Conservation (phyloP, 768 basidiomycete species). For the Xerocomellus chrysenteron region DNA sequence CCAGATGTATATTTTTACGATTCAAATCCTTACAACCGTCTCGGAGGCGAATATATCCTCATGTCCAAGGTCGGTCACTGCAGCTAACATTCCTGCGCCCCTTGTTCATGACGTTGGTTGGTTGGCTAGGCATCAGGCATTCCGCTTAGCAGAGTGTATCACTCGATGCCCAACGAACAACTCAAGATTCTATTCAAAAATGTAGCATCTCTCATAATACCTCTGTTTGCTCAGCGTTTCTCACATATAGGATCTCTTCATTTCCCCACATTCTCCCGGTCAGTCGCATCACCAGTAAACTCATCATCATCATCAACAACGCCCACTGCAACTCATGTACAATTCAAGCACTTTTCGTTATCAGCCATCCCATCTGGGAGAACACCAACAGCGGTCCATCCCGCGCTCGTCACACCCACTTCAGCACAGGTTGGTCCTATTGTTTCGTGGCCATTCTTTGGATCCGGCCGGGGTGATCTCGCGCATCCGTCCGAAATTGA, state of each 20-base stretch:
- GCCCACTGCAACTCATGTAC: constrained; percentile 25
- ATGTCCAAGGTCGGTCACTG: constrained; percentile 71
- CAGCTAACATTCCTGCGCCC: neutral
- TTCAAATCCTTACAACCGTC: constrained; percentile 78
- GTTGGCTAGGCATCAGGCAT: constrained; percentile 64
- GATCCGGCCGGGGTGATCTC: constrained; percentile 75
- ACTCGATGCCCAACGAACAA: constrained; percentile 63
- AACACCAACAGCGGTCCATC: neutral
- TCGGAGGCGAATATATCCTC: constrained; percentile 83
- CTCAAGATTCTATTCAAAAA: constrained; percentile 66
- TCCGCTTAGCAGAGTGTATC: constrained; percentile 68
- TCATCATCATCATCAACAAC: constrained; percentile 31
- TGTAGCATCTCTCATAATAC: constrained; percentile 65
- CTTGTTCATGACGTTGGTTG: neutral
- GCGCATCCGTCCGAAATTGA: constrained; percentile 65
- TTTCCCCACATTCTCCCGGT: constrained; percentile 25
- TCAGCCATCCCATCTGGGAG: constrained; percentile 6
- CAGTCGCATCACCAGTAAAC: constrained; percentile 19
- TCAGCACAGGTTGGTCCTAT: constrained; percentile 69
- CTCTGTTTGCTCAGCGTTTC: constrained; percentile 78
- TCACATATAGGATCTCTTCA: constrained; percentile 74
- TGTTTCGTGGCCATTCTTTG: constrained; percentile 90
- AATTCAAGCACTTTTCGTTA: constrained; percentile 20
- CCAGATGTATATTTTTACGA: constrained; percentile 77
- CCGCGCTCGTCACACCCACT: constrained; percentile 14